Evolutionary conservation across 2,329 filamentous ascomycete species (phyloP).

Genomic region (Colletotrichum musae): DNA sequence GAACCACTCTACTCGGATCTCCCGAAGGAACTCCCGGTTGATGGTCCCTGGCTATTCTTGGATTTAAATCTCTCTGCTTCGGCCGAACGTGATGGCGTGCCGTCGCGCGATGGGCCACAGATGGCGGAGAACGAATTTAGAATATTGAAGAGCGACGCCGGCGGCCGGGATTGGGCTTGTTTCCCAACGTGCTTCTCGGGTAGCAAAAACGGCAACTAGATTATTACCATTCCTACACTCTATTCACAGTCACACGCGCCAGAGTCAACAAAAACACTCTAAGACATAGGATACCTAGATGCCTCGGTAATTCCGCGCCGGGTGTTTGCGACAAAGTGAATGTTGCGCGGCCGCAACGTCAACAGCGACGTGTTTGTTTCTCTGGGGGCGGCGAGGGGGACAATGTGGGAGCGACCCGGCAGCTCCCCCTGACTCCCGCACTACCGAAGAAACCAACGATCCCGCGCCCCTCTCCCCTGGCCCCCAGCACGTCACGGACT

Average conservation of each 20-base stretch:
- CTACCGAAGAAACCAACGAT: background rate
- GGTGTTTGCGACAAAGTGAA: background rate
- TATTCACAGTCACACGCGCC: no score
- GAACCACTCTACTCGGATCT: conserved; percentile 25
- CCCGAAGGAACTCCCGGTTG: background rate
- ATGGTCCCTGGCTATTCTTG: background rate
- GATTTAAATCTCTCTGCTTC: background rate
- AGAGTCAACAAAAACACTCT: background rate
- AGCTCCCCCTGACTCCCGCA: background rate
- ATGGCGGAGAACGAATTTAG: background rate
- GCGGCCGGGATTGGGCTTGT: background rate
- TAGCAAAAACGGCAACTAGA: background rate
- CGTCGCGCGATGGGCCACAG: background rate
- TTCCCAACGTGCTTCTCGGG: background rate
- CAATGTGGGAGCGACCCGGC: background rate
- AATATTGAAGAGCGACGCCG: background rate
- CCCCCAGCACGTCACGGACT: conserved; percentile 8
- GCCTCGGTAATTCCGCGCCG: no score
- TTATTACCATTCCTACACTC: no score
- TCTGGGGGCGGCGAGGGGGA: background rate
- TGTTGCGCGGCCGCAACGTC: background rate
- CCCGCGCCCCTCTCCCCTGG: background rate
- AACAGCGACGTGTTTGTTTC: background rate
- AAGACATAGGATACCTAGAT: no score
- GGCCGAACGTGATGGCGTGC: conserved; percentile 2